Base-by-base conservation (phyloP, 345 rosid species). In the Euphorbia tirucalli region DNA sequence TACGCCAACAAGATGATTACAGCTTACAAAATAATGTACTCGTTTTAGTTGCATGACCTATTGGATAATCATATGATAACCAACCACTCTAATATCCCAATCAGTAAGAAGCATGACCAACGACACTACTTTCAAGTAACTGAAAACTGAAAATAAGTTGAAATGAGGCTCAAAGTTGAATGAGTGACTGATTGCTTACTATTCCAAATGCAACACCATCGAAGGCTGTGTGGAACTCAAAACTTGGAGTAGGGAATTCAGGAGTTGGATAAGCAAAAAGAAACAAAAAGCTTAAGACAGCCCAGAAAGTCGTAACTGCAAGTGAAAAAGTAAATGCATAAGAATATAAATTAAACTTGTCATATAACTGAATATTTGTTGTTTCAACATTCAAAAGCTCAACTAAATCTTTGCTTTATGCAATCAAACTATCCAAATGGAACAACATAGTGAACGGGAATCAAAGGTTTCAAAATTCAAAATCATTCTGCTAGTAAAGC, bases 231-330 rank as follows among this genome's bases (percentile, higher is more conserved):
- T 95, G 99, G 71, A 50, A 95, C 85, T 95, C 98, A 69, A 85
- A 95, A 80, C 99, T 95, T 74, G 99, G 99, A 66, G 98, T 92
- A 66, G 98, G 93, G 65, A 83, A 28, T 83, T 92, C 97, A 0
- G 99, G 99, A 39, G 90, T 92, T 10, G 99, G 99, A 79, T 95
- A 95, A 69, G 99, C 99, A 82, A 95, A 95, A 66, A 92, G 94
- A 77, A 95, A 78, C 73, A 95, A 73, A 80, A 95, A 86, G 85
- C 99, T 90, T 43, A 95, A 77, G 66, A 85, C 86, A 0, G 88
- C 87, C 98, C 99, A 95, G 78, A 95, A 95, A 65, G 88, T 81
- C 55, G 84, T 88, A 75, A 93, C 99, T 95, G 89, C 86, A 87
- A 69, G 61, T 69, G 37, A 54, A n/a, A n/a, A n/a, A n/a, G n/a